These are phyloP conservation scores for Lipomyces spencermartinsiae DNA, from an alignment of 805 yeast genomes.

Conservation along the genomic window DNA sequence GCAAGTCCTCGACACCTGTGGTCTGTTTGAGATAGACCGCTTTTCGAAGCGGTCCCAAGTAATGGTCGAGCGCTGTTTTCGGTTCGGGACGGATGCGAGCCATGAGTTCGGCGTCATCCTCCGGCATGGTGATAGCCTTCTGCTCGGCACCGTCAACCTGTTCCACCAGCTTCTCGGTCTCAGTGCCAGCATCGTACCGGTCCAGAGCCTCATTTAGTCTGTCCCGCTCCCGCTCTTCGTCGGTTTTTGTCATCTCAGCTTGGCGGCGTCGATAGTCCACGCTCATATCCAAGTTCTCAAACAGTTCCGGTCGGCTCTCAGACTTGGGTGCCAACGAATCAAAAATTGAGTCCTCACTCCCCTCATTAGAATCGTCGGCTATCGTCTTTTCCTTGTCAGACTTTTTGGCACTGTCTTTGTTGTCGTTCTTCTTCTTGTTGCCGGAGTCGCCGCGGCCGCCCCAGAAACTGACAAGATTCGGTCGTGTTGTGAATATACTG, in stretches of 20 bases:
- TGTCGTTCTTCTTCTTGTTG: neutral
- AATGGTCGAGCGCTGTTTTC: slow-evolving; percentile 21
- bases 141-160: slow-evolving; percentile 7
- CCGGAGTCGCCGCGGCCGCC: neutral
- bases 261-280: slow-evolving; percentile 11
- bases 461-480: neutral
- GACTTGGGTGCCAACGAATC: slow-evolving; percentile 25
- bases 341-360: slow-evolving; percentile 24
- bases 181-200: slow-evolving; percentile 6
- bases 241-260: slow-evolving; percentile 9
- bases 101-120: slow-evolving; percentile 30
- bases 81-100: slow-evolving; percentile 30
- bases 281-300: slow-evolving; percentile 19
- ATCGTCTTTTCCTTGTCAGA: neutral
- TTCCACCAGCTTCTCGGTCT: neutral
- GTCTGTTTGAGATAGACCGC: slow-evolving; percentile 33
- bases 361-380: neutral
- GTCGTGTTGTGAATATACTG: neutral
- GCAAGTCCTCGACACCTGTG: slow-evolving; percentile 27
- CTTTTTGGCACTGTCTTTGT: neutral
- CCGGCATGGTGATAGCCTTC: slow-evolving; percentile 9
- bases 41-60: slow-evolving; percentile 28
- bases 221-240: slow-evolving; percentile 23
- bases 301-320: slow-evolving; percentile 18
- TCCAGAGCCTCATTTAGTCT: slow-evolving; percentile 16